Percentiles rank a stretch among this genome's conserved stretches.
phyloP scores from a whole-genome alignment of 2,329 filamentous ascomycete species.

The Calonectria ilicicola region DNA sequence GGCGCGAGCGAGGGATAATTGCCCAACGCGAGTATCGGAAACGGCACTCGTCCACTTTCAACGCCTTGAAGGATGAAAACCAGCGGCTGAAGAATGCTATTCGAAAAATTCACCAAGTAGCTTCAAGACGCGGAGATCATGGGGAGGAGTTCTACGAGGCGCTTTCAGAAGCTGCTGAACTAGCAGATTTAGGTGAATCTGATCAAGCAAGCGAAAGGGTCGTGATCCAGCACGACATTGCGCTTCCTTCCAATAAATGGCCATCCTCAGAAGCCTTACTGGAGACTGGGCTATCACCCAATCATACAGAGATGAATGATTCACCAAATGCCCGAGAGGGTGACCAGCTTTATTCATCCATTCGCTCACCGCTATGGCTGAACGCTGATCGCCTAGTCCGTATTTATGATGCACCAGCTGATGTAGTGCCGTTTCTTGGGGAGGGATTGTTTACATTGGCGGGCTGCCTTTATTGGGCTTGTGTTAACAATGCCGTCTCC shows the following conservation, averaged over 20 bases:
- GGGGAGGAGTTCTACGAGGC: conserved; percentile 31
- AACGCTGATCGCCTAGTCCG: conserved; percentile 37
- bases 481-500: conserved; percentile 33
- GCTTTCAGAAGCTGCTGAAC: conserved; percentile 28
- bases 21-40: conserved; percentile 44
- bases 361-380: conserved; percentile 35
- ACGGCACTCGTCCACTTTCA: conserved; percentile 40
- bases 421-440: conserved; percentile 36
- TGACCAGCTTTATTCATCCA: neutral
- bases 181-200: conserved; percentile 16
- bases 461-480: conserved; percentile 41
- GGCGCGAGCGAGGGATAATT: conserved; percentile 40
- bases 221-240: neutral
- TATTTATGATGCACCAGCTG: conserved; percentile 36
- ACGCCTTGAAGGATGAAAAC: conserved; percentile 41
- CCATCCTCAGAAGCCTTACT: neutral
- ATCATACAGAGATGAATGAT: neutral
- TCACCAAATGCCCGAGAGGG: neutral
- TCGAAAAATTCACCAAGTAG: conserved; percentile 30
- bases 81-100: conserved; percentile 37
- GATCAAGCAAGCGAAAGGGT: neutral
- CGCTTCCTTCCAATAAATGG: neutral
- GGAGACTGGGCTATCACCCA: neutral
- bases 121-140: conserved; percentile 16
- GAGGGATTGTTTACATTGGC: conserved; percentile 38